Evolutionary conservation across 352 stramenopile genomes (phyloP), one percentile per base, ranked within the genome.

Genomic region (Lagenidium giganteum): DNA sequence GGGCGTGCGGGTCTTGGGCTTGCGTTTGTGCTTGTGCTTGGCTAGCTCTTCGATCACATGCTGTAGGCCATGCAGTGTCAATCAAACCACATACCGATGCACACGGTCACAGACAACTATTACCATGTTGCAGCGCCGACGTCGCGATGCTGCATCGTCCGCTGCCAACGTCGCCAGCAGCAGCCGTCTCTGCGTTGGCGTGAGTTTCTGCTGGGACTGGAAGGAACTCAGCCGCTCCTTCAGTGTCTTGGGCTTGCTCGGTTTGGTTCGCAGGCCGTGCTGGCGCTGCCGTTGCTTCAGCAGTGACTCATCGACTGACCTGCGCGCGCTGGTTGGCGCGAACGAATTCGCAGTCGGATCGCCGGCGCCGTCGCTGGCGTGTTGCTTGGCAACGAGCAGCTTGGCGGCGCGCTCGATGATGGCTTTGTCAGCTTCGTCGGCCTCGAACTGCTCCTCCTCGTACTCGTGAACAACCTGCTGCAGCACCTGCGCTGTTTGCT

Each of bases 191-290:
- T 89, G 73, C 4, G 70, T 83, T 27, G 71, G 36, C 42, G 77
- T 71, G 25, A 89, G 51, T n/a, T n/a, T n/a, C 39, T 84, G 69
- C 12, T 70, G 35, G 33, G 68, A 63, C 54, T 89, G 76, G 55
- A 81, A 87, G 13, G 52, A 45, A 32, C 69, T 84, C 8, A 89
- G 54, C 32, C 75, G 61, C 30, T 87, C 64, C 12, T 80, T 67
- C 44, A 83, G 64, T 5, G 70, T 64, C 29, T 63, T 61, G 1
- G 46, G 41, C 31, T 68, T 68, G 5, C 48, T 56, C 17, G 54
- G 51, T 20, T 60, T 66, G 40, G 41, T 56, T 8, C 48, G 30
- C 7, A 65, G 45, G 1, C 47, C 51, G 40, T 64, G 43, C 1
- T 13, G 36, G 6, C 36, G 27, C 24, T 66, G 34, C 4, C 57